These are phyloP conservation scores for Gentiana dahurica DNA, from an alignment of 257 asterid genomes.

Conservation along the genomic window DNA sequence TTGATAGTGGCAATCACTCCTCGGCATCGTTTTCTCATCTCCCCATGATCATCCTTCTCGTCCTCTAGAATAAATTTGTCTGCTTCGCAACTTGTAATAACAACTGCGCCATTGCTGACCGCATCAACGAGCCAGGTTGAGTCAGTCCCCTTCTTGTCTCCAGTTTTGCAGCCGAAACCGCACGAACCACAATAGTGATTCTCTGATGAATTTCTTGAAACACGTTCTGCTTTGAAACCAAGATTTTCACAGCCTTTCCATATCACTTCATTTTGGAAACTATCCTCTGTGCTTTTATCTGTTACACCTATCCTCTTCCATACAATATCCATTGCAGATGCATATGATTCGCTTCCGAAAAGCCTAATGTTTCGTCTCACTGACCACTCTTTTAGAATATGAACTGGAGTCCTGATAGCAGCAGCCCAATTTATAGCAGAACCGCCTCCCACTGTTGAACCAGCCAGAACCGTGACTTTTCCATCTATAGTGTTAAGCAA, in stretches of 20 bases:
- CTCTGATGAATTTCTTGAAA: slow-evolving; percentile 58
- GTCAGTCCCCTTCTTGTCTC: slow-evolving; percentile 75
- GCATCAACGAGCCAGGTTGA: slow-evolving; percentile 90
- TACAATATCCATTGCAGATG: slow-evolving; percentile 68
- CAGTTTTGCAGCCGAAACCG: slow-evolving; percentile 73
- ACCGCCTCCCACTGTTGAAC: slow-evolving; percentile 75
- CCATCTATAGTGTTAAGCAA: slow-evolving; percentile 60
- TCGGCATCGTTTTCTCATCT: slow-evolving; percentile 34
- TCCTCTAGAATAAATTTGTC: slow-evolving; percentile 39
- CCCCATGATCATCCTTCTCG: slow-evolving; percentile 2
- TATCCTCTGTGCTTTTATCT: slow-evolving; percentile 38
- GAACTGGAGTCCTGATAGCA: slow-evolving; percentile 61
- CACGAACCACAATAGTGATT: slow-evolving; percentile 88
- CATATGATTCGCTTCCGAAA: slow-evolving; percentile 43
- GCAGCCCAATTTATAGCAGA: slow-evolving; percentile 84
- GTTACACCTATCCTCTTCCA: slow-evolving; percentile 74
- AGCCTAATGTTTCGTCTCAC: slow-evolving; percentile 31
- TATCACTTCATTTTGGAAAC: slow-evolving; percentile 65
- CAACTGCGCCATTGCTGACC: slow-evolving; percentile 55
- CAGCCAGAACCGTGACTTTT: slow-evolving; percentile 57
- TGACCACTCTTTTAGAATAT: slow-evolving; percentile 73
- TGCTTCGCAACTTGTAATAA: slow-evolving; percentile 66
- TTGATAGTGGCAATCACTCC: slow-evolving; percentile 54
- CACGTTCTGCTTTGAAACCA: slow-evolving; percentile 41
- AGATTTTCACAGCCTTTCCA: slow-evolving; percentile 60